These are phyloP conservation scores for Abelmoschus esculentus DNA, from an alignment of 345 rosid species.

Conservation along the genomic window DNA sequence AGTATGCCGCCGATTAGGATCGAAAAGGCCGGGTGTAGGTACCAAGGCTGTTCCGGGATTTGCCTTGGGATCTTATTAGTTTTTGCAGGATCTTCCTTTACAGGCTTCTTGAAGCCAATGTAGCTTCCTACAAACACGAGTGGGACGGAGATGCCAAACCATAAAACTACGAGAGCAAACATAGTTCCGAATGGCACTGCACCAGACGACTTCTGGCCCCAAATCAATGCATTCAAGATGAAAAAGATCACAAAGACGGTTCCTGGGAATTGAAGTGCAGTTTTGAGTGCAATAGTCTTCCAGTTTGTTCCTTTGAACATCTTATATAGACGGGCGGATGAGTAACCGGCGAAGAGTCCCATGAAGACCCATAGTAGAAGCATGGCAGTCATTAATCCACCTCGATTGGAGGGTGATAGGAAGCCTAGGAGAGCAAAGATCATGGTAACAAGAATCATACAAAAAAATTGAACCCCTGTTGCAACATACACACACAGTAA, in stretches of 20 bases:
- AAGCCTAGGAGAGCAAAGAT: conserved; percentile 90
- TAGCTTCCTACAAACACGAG: conserved; percentile 71
- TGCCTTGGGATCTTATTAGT: conserved; percentile 92
- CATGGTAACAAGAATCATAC: conserved; percentile 86
- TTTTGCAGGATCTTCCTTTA: conserved; percentile 67
- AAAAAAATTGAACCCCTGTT: conserved; percentile 83
- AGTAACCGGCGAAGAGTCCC: conserved; percentile 79
- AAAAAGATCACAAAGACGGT: conserved; percentile 58
- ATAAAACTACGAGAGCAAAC: conserved; percentile 70
- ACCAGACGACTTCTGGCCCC: conserved; percentile 94
- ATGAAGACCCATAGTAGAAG: conserved; percentile 87
- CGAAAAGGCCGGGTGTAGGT: conserved; percentile 76
- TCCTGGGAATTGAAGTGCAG: conserved; percentile 72
- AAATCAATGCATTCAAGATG: conserved; percentile 68
- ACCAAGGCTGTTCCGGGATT: conserved; percentile 80
- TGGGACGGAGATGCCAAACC: conserved; percentile 95
- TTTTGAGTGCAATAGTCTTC: conserved; percentile 69
- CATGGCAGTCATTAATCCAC: conserved; percentile 89
- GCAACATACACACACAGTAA: conserved; percentile 80
- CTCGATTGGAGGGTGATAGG: conserved; percentile 85
- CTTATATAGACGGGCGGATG: conserved; percentile 75
- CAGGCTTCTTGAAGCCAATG: conserved; percentile 64
- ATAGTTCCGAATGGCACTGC: conserved; percentile 95
- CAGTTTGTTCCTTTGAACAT: conserved; percentile 79
- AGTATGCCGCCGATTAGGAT: conserved; percentile 82